Evolutionary conservation across 2,329 filamentous ascomycete species (phyloP), one percentile per base, ranked within the genome.

Genomic region (Botryotinia globosa): DNA sequence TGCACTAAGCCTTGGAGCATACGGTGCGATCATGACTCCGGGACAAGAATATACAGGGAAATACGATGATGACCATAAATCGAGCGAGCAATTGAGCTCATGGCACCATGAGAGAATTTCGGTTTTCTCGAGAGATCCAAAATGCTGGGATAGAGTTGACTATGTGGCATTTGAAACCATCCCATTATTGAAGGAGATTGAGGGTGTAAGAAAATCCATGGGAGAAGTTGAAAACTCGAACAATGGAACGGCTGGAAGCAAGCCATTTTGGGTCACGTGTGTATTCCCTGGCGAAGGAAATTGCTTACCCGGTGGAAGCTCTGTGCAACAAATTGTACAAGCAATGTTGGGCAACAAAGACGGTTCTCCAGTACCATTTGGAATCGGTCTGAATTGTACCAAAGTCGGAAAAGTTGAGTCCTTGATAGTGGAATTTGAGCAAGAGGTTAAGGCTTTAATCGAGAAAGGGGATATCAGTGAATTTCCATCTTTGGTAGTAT

Each of bases 381-480:
- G 87, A 0, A 84, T 92, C 37, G 90, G 90, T 2, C 86, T 92
- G 77, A 92, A 92, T 80, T 92, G 90, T 80, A 92, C 86, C 54
- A 91, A 90, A 79, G 85, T 92, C 48, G 84, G 86, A 67, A 89
- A 91, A 79, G 83, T 93, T 44, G 85, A 86, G 3, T 78, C 81
- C 0, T 81, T 91, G 25, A 81, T 93, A 29, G 81, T 80, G 29
- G 82, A 85, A 66, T 90, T 87, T 68, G 88, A 91, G 76, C 82
- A 81, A 5, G 84, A 82, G 14, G 79, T 89, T 25, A 73, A 74
- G 16, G 75, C 73, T n/a, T 69, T 88, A 80, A 22, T 69, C 84
- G 1, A 32, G 74, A 0, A 76, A 78, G 10, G 85, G 83, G 82
- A 68, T n/a, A 1, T 44, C 39, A 68, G 65, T 42, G 77, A 79